phyloP scores from a whole-genome alignment of 208 protist species.

The Leishmania gerbilli region DNA sequence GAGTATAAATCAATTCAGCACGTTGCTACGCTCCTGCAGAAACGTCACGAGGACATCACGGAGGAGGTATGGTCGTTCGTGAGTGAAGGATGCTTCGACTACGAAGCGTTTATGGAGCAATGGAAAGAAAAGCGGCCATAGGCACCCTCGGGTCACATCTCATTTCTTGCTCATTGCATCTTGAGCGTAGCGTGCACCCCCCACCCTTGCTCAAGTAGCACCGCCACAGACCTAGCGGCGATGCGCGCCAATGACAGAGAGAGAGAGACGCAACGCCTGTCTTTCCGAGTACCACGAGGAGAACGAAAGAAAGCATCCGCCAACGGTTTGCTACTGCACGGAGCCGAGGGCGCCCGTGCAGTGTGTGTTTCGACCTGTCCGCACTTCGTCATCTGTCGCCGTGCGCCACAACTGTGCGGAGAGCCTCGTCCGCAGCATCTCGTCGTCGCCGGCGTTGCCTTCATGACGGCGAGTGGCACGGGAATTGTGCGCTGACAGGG shows the following conservation, averaged over 20 bases:
- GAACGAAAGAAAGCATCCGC: neutral
- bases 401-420: neutral
- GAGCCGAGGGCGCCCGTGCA: neutral
- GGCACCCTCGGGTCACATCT: neutral
- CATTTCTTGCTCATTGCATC: neutral
- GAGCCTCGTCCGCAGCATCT: neutral
- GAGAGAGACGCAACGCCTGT: neutral
- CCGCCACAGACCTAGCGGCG: neutral
- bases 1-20: constrained; percentile 31
- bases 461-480: neutral
- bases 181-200: neutral
- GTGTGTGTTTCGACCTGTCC: neutral
- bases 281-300: neutral
- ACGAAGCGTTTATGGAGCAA: constrained; percentile 60
- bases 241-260: neutral
- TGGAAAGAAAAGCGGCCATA: constrained; percentile 49
- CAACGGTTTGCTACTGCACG: neutral
- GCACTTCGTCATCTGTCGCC: neutral
- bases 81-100: constrained; percentile 85
- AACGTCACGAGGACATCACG: constrained; percentile 64
- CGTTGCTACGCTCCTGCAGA: constrained; percentile 47
- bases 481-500: neutral
- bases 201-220: neutral
- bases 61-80: constrained; percentile 87
- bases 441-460: neutral